Evolutionary conservation across 2,329 filamentous ascomycete genomes (phyloP), one percentile per base, ranked within the genome.

Genomic region (Talaromyces rugulosus): DNA sequence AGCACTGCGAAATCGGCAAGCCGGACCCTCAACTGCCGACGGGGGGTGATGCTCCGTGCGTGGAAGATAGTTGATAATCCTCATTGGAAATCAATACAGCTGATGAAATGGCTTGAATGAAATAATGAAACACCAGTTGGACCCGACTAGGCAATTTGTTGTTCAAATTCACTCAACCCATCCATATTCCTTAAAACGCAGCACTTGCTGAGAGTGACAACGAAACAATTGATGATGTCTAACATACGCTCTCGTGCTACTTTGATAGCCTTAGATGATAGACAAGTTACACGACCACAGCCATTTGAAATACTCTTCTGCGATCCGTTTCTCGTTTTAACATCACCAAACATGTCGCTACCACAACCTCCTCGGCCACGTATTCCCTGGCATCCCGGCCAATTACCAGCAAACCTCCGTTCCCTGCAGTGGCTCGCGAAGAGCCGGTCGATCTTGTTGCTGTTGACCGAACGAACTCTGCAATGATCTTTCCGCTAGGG

Each of bases 321-420:
- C 86, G 76, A 70, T 89, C 86, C 56, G 87, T 75, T 78, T 89
- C 87, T 72, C 83, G 85, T 81, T 89, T 88, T 66, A 89, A 70
- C 85, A 89, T 87, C 16, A 82, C 72, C 61, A 89, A 66, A 62
- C 82, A 85, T 16, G 83, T 87, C 51, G 81, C 80, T 18, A 88
- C 78, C 9, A 83, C 77, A 23, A 87, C 64, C n/a, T 79, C 74
- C 67, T 84, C 77, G 14, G 75, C 75, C 62, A 83, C 57, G 12
- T 67, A 61, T 28, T 65, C 64, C 8, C 65, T 51, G 4, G 74
- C 75, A n/a, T 82, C 70, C 7, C 74, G 71, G 61, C 86, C 84
- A 9, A 88, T 74, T 5, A 88, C 70, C 31, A 89, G 71, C 57
- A 77, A 70, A 1, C 76, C 78, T 1, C 77, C 78, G 67, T 79